Conservation (phyloP, 139 green algal genomes). For the Trebouxia sp. region DNA sequence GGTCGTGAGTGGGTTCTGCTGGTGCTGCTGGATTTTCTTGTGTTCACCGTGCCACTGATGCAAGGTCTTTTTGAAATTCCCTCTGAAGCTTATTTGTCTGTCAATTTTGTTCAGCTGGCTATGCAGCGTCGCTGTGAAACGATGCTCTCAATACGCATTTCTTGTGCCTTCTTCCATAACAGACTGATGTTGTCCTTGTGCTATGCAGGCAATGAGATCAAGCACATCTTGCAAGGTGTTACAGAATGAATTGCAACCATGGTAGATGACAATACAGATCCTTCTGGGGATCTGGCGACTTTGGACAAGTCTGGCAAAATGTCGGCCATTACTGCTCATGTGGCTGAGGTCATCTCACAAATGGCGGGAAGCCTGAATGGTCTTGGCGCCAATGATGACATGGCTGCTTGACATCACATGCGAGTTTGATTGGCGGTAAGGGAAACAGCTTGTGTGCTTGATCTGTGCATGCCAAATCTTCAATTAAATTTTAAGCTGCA, state of each 20-base stretch:
- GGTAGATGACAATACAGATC: neutral
- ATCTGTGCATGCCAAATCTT: no score
- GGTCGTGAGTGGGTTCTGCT: no score
- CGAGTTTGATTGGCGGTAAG: constrained; percentile 15
- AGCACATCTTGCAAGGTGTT: neutral
- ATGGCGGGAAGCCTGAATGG: constrained; percentile 1
- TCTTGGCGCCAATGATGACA: neutral
- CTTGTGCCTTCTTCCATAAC: no score
- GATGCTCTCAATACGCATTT: no score
- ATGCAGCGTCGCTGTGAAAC: no score
- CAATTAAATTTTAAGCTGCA: no score
- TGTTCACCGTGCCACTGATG: no score
- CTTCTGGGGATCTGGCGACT: neutral
- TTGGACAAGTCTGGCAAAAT: neutral
- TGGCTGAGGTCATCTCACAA: neutral
- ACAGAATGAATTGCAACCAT: neutral
- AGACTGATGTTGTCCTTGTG: neutral
- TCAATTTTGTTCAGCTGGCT: no score
- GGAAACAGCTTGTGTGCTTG: neutral
- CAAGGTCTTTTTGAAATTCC: no score
- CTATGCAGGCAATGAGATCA: neutral
- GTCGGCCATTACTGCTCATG: neutral
- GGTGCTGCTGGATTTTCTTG: no score
- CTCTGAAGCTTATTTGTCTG: no score
- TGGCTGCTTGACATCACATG: constrained; percentile 5